Conservation (phyloP, 2,329 filamentous ascomycete species). For the Aspergillus felis region DNA sequence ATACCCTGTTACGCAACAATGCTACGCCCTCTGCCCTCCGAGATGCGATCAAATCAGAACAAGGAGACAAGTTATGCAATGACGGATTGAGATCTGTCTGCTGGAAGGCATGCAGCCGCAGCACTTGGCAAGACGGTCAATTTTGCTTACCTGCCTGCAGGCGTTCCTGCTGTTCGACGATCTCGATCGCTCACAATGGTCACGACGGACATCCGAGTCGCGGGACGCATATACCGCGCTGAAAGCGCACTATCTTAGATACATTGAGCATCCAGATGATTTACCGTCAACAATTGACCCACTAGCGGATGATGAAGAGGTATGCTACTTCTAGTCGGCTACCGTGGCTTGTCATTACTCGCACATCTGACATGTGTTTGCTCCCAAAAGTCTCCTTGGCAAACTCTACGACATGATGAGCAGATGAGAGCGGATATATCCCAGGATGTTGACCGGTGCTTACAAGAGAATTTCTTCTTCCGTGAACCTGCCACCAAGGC, state of each 20-base stretch:
- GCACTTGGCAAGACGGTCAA: conserved; percentile 1
- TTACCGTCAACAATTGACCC: conserved; percentile 74
- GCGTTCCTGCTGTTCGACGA: conserved; percentile 75
- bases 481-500: conserved; percentile 72
- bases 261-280: conserved; percentile 79
- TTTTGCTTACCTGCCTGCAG: conserved; percentile 43
- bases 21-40: conserved; percentile 60
- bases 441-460: conserved; percentile 85
- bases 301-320: conserved; percentile 73
- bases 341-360: conserved; percentile 41
- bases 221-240: conserved; percentile 71
- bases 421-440: conserved; percentile 79
- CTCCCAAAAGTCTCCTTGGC: conserved; percentile 75
- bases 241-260: conserved; percentile 71
- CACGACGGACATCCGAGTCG: conserved; percentile 61
- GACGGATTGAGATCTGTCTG: conserved; percentile 78
- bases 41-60: conserved; percentile 60
- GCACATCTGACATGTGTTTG: conserved; percentile 20
- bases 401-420: conserved; percentile 80
- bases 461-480: conserved; percentile 90
- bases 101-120: conserved; percentile 67
- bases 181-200: conserved; percentile 64
- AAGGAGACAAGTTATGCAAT: conserved; percentile 59
- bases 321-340: conserved; percentile 35
- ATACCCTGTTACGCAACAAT: conserved; percentile 53